Percentiles rank a stretch among this genome's conserved stretches.
These are phyloP conservation scores for Camellia lanceoleosa DNA, from an alignment of 148 eudicot species.

Conservation along the genomic window DNA sequence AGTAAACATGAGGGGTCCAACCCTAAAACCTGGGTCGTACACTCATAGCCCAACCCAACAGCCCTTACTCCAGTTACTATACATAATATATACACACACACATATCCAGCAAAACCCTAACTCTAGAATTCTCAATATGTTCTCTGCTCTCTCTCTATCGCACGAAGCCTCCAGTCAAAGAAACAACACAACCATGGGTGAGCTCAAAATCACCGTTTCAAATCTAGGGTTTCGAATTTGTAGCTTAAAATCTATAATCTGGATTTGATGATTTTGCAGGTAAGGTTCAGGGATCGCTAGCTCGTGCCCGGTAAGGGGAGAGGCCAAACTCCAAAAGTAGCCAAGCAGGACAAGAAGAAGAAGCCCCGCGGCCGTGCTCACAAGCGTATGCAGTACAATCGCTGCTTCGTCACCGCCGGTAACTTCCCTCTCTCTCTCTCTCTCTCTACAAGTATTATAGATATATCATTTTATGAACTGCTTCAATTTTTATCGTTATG, in stretches of 20 bases:
- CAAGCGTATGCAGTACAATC: conserved; percentile 86
- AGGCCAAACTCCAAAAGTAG: conserved; percentile 89
- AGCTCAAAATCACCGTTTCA: neutral
- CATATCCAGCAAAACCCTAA: neutral
- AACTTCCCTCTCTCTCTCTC: conserved; percentile 6
- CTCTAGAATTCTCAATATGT: neutral
- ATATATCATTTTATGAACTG: neutral
- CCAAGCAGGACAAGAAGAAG: conserved; percentile 95
- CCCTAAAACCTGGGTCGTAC: too few relatives aligned
- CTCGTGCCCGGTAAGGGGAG: conserved; percentile 96
- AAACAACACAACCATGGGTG: conserved; percentile 3
- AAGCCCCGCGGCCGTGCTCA: conserved; percentile 93
- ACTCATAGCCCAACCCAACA: too few relatives aligned
- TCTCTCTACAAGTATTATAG: neutral
- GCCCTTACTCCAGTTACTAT: too few relatives aligned
- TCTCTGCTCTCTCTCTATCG: neutral
- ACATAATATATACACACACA: too few relatives aligned
- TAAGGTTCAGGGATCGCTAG: conserved; percentile 92
- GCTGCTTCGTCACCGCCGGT: conserved; percentile 96
- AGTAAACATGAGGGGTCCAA: too few relatives aligned
- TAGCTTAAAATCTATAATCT: neutral
- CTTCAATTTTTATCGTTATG: neutral
- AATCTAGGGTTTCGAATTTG: neutral
- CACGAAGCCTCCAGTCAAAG: neutral
- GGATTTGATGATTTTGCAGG: conserved; percentile 32